Conservation (phyloP, 768 basidiomycete species). For the Lyophyllum shimeji region DNA sequence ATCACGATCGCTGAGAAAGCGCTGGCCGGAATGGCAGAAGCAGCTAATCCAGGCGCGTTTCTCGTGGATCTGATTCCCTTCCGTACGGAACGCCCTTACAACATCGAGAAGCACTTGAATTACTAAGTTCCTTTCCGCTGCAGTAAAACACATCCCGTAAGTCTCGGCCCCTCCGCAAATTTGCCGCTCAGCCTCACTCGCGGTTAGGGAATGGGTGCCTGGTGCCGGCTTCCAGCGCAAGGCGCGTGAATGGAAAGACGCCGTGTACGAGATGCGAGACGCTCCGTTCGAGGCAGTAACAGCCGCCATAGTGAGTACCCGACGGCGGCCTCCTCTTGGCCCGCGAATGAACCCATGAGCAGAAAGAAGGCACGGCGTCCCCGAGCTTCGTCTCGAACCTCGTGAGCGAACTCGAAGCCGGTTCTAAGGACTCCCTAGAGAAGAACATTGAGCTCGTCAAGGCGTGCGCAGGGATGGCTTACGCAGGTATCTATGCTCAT, state of each 20-base stretch:
- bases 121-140: background rate
- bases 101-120: background rate
- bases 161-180: slow-evolving; percentile 8
- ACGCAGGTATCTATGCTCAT: slow-evolving; percentile 28
- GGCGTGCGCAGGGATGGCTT: slow-evolving; percentile 36
- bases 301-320: slow-evolving; percentile 33
- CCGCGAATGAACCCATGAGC: background rate
- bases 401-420: slow-evolving; percentile 23
- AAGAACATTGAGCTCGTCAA: slow-evolving; percentile 30
- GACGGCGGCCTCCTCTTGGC: background rate
- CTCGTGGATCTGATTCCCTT: slow-evolving; percentile 50
- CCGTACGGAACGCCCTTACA: slow-evolving; percentile 18
- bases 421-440: slow-evolving; percentile 16
- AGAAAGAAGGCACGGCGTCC: slow-evolving; percentile 32
- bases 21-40: slow-evolving; percentile 48
- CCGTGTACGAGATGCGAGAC: slow-evolving; percentile 49
- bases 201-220: slow-evolving; percentile 45
- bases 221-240: slow-evolving; percentile 51
- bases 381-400: slow-evolving; percentile 35
- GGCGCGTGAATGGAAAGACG: slow-evolving; percentile 48
- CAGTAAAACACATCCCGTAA: slow-evolving; percentile 52
- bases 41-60: slow-evolving; percentile 52
- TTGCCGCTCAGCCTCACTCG: background rate
- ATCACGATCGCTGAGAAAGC: slow-evolving; percentile 53
- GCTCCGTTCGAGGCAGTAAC: slow-evolving; percentile 38